Base-by-base conservation (phyloP, 371 early-diverging fungal genomes). In the Dichotomocladium elegans region DNA sequence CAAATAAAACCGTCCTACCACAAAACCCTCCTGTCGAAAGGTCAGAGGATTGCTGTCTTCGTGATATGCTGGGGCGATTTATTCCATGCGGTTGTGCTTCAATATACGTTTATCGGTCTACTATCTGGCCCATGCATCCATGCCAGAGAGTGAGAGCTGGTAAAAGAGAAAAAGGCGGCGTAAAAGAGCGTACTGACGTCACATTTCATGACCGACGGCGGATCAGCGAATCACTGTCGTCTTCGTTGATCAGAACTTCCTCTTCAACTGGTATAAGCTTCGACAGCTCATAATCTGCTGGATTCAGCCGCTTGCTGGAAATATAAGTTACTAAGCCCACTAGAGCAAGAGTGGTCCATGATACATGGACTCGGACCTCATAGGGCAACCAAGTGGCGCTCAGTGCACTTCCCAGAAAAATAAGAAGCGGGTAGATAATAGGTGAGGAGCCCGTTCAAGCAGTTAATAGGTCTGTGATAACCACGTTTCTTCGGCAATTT, bases 251-350 rank as follows among this genome's bases (percentile, higher is more conserved):
- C 24, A 50, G 31, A 1, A 52, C 30, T 17, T 54, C 42, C 26
- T 53, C 53, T 34, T 46, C 46, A 29, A 17, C 17, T 25, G 25
- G 46, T 9, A 44, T 17, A 28, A 47, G 41, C 17, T 55, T 55
- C 11, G 56, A 47, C 5, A 29, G 40, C 15, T 60, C 60, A 28
- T 54, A 60, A 15, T 68, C 47, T 4, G 44, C 28, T 10, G 64
- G 55, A 43, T 66, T 40, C 19, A 73, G 33, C 17, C 51, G 49
- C 19, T 28, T 61, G 34, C 57, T 66, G 1, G 61, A 40, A 17
- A 54, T 37, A 47, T 54, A 66, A 1, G 73, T 73, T 3, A 61
- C 2, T 3, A 28, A 19, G 21, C 63, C 70, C 40, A 69, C 58
- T 0, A 41, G 8, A 1, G 73, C 47, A 3, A 69, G 41, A 12